Conservation (phyloP, 768 basidiomycete genomes). For the Trametes gibbosa region DNA sequence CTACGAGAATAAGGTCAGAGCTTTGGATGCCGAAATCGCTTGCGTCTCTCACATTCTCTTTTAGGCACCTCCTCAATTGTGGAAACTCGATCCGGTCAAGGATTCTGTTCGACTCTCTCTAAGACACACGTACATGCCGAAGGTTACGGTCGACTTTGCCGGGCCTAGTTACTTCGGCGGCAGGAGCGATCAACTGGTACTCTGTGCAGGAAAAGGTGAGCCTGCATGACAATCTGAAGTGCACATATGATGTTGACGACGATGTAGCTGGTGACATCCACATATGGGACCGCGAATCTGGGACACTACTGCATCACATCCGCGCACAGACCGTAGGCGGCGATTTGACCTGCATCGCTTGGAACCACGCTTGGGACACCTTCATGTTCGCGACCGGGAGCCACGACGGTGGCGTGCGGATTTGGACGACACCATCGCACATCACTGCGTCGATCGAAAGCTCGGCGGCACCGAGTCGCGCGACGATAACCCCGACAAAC, state of each 20-base stretch:
- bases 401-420: constrained; percentile 71
- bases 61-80: constrained; percentile 75
- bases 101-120: constrained; percentile 38
- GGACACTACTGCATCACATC: constrained; percentile 66
- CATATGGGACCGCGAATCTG: constrained; percentile 85
- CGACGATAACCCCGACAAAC: constrained; percentile 11
- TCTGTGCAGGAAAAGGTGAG: constrained; percentile 74
- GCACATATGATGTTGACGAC: neutral
- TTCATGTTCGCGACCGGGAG: constrained; percentile 74
- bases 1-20: constrained; percentile 67
- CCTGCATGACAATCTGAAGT: neutral
- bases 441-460: constrained; percentile 6
- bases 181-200: constrained; percentile 71
- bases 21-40: neutral
- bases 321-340: constrained; percentile 52
- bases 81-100: constrained; percentile 66
- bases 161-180: constrained; percentile 85
- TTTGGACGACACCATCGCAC: constrained; percentile 50
- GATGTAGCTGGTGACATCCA: constrained; percentile 72
- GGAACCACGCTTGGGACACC: constrained; percentile 67
- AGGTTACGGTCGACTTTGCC: constrained; percentile 65
- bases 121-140: constrained; percentile 76
- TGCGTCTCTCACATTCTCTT: neutral
- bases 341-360: constrained; percentile 77
- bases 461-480: constrained; percentile 10